These are phyloP conservation scores for Hemisphaericaspora xylofermentans DNA, from an alignment of 1,139 yeast species.

Conservation along the genomic window DNA sequence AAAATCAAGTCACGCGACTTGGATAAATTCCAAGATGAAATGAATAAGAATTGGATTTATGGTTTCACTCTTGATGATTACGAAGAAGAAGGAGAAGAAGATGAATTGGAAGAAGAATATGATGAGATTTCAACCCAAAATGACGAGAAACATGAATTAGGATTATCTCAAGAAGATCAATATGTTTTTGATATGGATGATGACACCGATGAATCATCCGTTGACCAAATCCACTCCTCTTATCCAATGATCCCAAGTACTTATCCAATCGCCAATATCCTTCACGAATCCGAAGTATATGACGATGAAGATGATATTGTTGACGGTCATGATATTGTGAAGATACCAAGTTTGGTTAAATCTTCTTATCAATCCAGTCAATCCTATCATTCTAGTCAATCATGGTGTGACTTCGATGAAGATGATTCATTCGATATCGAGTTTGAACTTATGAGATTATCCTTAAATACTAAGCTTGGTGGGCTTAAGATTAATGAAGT, in stretches of 20 bases:
- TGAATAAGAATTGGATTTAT: constrained; percentile 28
- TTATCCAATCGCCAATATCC: constrained; percentile 1
- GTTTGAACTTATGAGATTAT: constrained; percentile 7
- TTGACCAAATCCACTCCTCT: neutral
- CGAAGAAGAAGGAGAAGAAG: constrained; percentile 12
- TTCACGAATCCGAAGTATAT: no score
- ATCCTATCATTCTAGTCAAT: constrained; percentile 22
- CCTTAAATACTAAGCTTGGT: constrained; percentile 3
- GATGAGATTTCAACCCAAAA: no score
- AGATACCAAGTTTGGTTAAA: constrained; percentile 31
- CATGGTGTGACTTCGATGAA: constrained; percentile 39
- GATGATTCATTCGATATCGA: constrained; percentile 18
- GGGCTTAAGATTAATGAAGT: constrained; percentile 9
- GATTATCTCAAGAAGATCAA: constrained; percentile 7
- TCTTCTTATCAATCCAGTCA: constrained; percentile 20
- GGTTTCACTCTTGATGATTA: constrained; percentile 38
- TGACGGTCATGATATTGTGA: constrained; percentile 3
- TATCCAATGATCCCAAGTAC: neutral
- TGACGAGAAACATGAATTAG: no score
- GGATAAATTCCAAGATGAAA: constrained; percentile 27
- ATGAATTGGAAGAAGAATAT: constrained; percentile 5
- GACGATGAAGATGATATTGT: neutral
- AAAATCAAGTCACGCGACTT: constrained; percentile 31
- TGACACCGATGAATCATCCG: constrained; percentile 15
- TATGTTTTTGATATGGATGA: constrained; percentile 35